These are phyloP conservation scores for Yamadazyma buinensis DNA, from an alignment of 1,139 yeast genomes.

Conservation along the genomic window DNA sequence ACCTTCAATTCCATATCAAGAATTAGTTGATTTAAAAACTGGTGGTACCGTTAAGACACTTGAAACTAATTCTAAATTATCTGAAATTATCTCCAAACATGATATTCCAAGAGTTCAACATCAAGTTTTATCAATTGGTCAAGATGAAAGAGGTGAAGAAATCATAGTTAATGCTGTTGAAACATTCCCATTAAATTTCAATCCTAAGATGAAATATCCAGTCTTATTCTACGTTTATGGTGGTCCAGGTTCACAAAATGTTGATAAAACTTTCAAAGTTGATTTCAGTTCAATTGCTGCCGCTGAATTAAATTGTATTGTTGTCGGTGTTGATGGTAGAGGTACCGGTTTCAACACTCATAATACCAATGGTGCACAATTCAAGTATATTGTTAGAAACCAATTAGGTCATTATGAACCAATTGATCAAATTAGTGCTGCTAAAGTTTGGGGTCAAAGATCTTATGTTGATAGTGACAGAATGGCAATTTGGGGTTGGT, in stretches of 20 bases:
- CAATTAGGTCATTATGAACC: slow-evolving; percentile 67
- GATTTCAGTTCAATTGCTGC: slow-evolving; percentile 65
- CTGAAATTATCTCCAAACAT: slow-evolving; percentile 34
- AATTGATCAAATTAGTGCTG: slow-evolving; percentile 67
- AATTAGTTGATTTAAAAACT: slow-evolving; percentile 51
- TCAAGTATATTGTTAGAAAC: slow-evolving; percentile 63
- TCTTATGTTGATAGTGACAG: slow-evolving; percentile 54
- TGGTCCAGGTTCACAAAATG: slow-evolving; percentile 80
- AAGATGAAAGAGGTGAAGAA: slow-evolving; percentile 37
- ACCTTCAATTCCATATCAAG: slow-evolving; percentile 65
- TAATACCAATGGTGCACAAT: slow-evolving; percentile 39
- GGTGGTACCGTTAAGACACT: slow-evolving; percentile 31
- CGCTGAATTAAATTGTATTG: slow-evolving; percentile 65
- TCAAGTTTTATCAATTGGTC: slow-evolving; percentile 47
- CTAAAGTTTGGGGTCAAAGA: slow-evolving; percentile 51
- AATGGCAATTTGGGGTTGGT: slow-evolving; percentile 82
- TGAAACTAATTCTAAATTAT: slow-evolving; percentile 47
- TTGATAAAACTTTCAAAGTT: slow-evolving; percentile 48
- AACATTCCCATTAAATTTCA: slow-evolving; percentile 61
- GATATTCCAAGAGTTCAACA: slow-evolving; percentile 46
- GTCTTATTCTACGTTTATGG: slow-evolving; percentile 72
- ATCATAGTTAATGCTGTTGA: slow-evolving; percentile 55
- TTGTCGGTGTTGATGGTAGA: slow-evolving; percentile 78
- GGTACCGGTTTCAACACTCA: slow-evolving; percentile 69
- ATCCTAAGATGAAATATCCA: slow-evolving; percentile 56